These are phyloP conservation scores for Colletotrichum brevisporum DNA, from an alignment of 2,329 filamentous ascomycete species.

Conservation along the genomic window DNA sequence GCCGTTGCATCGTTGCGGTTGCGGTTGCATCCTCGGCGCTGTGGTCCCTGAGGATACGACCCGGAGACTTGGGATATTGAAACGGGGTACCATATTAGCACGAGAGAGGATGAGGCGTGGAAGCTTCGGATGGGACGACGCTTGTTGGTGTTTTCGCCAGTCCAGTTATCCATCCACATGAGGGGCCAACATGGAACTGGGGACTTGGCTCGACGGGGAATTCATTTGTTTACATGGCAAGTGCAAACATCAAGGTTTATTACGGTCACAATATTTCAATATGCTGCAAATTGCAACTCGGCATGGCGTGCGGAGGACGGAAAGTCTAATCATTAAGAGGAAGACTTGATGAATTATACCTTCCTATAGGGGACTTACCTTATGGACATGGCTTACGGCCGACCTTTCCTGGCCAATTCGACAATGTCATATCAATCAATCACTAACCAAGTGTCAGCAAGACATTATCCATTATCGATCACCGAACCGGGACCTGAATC, in stretches of 20 bases:
- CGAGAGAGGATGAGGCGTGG: too few species aligned
- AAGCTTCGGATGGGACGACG: too few species aligned
- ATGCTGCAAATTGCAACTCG: conserved; percentile 4
- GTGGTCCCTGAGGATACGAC: conserved; percentile 25
- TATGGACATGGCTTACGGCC: background rate
- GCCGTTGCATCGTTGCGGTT: conserved; percentile 10
- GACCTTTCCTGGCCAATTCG: conserved; percentile 2
- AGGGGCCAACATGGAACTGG: too few species aligned
- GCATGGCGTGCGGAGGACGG: background rate
- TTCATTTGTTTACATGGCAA: too few species aligned
- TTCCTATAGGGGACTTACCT: background rate
- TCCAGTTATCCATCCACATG: too few species aligned
- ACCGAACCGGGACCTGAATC: conserved; percentile 17
- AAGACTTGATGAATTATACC: background rate
- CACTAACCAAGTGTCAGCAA: conserved; percentile 29
- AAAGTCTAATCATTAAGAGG: conserved; percentile 8
- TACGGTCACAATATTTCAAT: background rate
- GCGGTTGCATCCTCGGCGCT: conserved; percentile 15
- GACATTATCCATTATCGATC: background rate
- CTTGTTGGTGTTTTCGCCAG: too few species aligned
- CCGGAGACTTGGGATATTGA: conserved; percentile 21
- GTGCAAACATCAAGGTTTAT: conserved; percentile 6
- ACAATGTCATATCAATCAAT: conserved; percentile 26
- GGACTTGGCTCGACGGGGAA: too few species aligned
- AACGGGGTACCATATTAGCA: background rate